Evolutionary conservation across 345 rosid genomes (phyloP), one percentile per base, ranked within the genome.

Genomic region (Psidium friedrichsthalianum): DNA sequence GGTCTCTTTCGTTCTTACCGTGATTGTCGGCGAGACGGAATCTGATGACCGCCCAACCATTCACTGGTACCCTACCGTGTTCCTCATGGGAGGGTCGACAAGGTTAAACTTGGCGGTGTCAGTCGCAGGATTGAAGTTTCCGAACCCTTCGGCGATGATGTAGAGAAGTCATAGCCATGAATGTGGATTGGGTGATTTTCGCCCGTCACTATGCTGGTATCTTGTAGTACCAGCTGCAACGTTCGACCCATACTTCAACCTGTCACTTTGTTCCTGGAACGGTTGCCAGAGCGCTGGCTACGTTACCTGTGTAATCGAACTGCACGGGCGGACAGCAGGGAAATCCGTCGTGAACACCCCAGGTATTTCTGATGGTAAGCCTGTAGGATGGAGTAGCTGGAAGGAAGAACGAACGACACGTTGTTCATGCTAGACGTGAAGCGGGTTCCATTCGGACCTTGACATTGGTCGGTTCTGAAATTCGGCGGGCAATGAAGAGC

Each of bases 101-200:
- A 97, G 95, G 58, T 95, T 97, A 85, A 95, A 97, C 87, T 93
- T 95, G 1, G 92, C 85, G 14, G 89, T 83, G 85, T 97, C 96
- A 21, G 83, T 93, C 56, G 89, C 84, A 22, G 95, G 93, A 87
- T 95, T 83, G 81, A 97, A 97, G 87, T 97, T 97, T 84, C 99
- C 98, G 25, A 95, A 95, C 18, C 98, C 99, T 86, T 90, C 89
- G 2, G 91, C 99, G 21, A 97, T 55, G 21, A 95, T 88, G 89
- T 93, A 97, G 88, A 97, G 88, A 97, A 97, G 90, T 95, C 96
- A 52, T 97, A 93, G 86, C 99, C 99, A 8, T 97, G 99, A 14
- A 97, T 89, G 88, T 96, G 99, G 83, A 96, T 93, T 0, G 98
- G 98, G 82, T 96, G 99, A 86, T 93, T 94, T 84, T 95, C 98